Evolutionary conservation across 2,329 filamentous ascomycete species (phyloP).

Genomic region (Paramyrothecium roridum): DNA sequence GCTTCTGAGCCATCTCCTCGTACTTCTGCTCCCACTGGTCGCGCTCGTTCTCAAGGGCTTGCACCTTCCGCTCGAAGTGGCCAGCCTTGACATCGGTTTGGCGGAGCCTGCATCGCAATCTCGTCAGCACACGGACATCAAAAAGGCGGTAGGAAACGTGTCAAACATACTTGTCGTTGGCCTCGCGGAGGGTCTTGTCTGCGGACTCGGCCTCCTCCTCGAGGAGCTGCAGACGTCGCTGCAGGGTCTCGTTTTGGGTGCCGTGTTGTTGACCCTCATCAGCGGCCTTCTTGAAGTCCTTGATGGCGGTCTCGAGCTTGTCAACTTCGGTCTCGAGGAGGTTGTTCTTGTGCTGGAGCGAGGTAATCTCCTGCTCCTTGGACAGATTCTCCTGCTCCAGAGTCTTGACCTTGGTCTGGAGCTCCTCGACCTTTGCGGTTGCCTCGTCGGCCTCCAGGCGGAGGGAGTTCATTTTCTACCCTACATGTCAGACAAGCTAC

Average conservation of each 20-base stretch:
- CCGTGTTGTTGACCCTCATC: slow-evolving; percentile 79
- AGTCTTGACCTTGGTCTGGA: slow-evolving; percentile 80
- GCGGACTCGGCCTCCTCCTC: slow-evolving; percentile 98
- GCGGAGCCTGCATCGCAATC: slow-evolving; percentile 67
- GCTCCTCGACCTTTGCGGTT: slow-evolving; percentile 77
- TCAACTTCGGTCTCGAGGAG: slow-evolving; percentile 88
- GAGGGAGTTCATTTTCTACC: slow-evolving; percentile 90
- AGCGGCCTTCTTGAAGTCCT: slow-evolving; percentile 83
- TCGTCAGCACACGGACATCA: neutral
- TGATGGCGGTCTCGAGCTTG: slow-evolving; percentile 81
- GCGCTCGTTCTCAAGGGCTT: slow-evolving; percentile 86
- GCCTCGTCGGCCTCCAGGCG: slow-evolving; percentile 91
- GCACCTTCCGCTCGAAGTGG: slow-evolving; percentile 98
- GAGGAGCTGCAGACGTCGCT: slow-evolving; percentile 89
- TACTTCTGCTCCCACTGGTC: slow-evolving; percentile 98
- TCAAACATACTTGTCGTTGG: slow-evolving; percentile 86
- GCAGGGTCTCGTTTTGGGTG: slow-evolving; percentile 86
- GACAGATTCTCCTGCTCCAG: slow-evolving; percentile 92
- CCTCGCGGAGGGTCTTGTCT: slow-evolving; percentile 93
- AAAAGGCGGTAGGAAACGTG: neutral
- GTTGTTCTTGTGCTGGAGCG: slow-evolving; percentile 91
- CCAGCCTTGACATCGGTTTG: slow-evolving; percentile 99
- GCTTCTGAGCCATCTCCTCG: slow-evolving; percentile 95
- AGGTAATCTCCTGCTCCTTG: slow-evolving; percentile 98
- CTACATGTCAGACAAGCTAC: slow-evolving; percentile 17